Base-by-base conservation (phyloP, 495 filamentous ascomycete species). In the Tuber aestivum region DNA sequence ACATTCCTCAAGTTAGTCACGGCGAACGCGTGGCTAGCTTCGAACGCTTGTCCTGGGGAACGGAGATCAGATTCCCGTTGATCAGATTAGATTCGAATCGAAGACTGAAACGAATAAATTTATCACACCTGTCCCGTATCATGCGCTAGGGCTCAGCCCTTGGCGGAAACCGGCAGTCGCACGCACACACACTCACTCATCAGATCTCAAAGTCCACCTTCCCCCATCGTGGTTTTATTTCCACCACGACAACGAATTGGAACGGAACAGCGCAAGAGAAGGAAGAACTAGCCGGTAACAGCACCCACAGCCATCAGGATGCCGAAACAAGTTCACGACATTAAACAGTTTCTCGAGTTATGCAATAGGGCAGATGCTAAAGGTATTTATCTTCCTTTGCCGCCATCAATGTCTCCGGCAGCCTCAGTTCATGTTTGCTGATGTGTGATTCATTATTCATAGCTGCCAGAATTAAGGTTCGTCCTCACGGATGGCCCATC, bases 311-410 rank as follows among this genome's bases (percentile, higher is more conserved):
- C 76, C 76, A 78, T 72, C 86, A 90, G 88, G 85, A 99, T 99
- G 95, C 95, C 95, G 91, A 89, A 90, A 83, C 94, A 98, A 94
- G 91, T 98, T 86, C 92, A 91, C 84, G 96, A 98, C 84, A 97
- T 99, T 91, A 99, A 98, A 93, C 87, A 97, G 89, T 99, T 99
- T 92, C 96, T 99, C 87, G 96, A 99, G 92, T 95, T 98, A 89
- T 97, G 93, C 92, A 91, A 94, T 87, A 92, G 95, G 84, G 95
- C 95, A 87, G 95, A 99, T 89, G 95, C 96, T 84, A 94, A 92
- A 83, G 97, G 94, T 97, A 91, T 77, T 90, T 91, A 70, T 38
- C 48, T 27, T 27, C 41, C 56, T 3, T 23, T 9, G 38, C n/a
- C 12, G 9, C 23, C 9, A 20, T 1, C 71, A 5, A 20, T 61